Base-by-base conservation (phyloP, 768 basidiomycete species). In the Lactarius vividus region DNA sequence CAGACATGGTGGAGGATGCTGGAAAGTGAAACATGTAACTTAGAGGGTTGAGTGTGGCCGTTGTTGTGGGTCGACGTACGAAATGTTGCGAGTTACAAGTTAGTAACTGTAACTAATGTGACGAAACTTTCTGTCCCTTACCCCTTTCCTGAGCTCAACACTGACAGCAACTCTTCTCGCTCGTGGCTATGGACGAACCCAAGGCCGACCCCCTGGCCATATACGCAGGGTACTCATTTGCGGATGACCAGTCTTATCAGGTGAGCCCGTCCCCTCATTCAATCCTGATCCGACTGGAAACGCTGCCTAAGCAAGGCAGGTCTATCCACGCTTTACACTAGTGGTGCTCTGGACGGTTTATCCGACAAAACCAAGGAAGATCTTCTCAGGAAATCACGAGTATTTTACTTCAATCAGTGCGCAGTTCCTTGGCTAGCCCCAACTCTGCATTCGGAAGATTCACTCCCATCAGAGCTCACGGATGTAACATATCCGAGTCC, bases 331-430 rank as follows among this genome's bases (percentile, higher is more conserved):
- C 82, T 91, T 35, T 68, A 86, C 7, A 73, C 81, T 6, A 80
- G 78, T 16, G 78, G 78, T 15, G 73, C 80, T 3, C 67, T 81
- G 39, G 72, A 77, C 10, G 67, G 71, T 73, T 71, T 74, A 35
- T 64, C 80, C 1, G 73, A 78, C 9, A 79, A 78, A 23, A 77
- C 82, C 39, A 75, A 71, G 62, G 81, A 82, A 16, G 82, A 85
- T 29, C 75, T 84, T 35, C 64, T 86, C 39, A 79, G 83, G 11
- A 81, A 80, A 44, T 84, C 84, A 1, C 79, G 83, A 20, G 80
- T 91, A 0, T 92, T 88, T 73, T 92, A 89, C 76, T 92, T 90
- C 75, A 91, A 89, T 75, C 78, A 77, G 86, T 84, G 63, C 62
- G 76, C 61, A 31, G 35, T 29, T 33, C 33, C 23, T 44, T 53